These are phyloP conservation scores for Silene uniflora DNA, from an alignment of 148 eudicot species.

Conservation along the genomic window DNA sequence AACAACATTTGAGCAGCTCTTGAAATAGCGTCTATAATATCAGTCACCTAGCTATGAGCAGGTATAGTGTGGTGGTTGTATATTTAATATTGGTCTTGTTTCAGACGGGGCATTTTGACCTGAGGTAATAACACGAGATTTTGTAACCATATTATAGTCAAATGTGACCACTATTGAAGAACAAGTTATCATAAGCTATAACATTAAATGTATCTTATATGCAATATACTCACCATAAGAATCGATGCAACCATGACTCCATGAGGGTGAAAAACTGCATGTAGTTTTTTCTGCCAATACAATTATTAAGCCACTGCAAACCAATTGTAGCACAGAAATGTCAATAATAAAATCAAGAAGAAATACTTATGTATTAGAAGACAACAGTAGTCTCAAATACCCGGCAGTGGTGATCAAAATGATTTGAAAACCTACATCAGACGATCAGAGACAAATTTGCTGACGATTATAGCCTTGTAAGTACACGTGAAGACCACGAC, in stretches of 20 bases:
- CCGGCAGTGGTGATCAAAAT: constrained; percentile 96
- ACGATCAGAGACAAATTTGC: constrained; percentile 21
- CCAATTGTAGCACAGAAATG: constrained; percentile 15
- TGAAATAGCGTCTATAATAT: too few relatives aligned
- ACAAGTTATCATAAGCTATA: too few relatives aligned
- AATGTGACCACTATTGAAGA: too few relatives aligned
- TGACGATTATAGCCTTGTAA: neutral
- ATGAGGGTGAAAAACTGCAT: constrained; percentile 88
- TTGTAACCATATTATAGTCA: too few relatives aligned
- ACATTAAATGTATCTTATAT: neutral
- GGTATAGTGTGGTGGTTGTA: too few relatives aligned
- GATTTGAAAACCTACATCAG: constrained; percentile 89
- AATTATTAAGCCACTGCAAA: constrained; percentile 60
- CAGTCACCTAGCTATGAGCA: too few relatives aligned
- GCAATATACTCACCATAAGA: constrained; percentile 60
- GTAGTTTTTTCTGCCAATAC: constrained; percentile 75
- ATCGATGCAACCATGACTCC: constrained; percentile 86
- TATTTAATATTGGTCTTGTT: too few relatives aligned
- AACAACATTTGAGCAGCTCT: too few relatives aligned
- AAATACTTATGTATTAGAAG: neutral
- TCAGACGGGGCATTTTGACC: too few relatives aligned
- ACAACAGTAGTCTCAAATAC: constrained; percentile 5
- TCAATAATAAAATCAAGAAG: neutral
- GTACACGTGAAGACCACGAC: constrained; percentile 2
- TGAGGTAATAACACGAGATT: too few relatives aligned